A percentile compares a stretch with the other conserved stretches of the same genome.
These are phyloP conservation scores for Lichtheimia corymbifera DNA, from an alignment of 371 early-diverging fungal genomes.

Conservation along the genomic window DNA sequence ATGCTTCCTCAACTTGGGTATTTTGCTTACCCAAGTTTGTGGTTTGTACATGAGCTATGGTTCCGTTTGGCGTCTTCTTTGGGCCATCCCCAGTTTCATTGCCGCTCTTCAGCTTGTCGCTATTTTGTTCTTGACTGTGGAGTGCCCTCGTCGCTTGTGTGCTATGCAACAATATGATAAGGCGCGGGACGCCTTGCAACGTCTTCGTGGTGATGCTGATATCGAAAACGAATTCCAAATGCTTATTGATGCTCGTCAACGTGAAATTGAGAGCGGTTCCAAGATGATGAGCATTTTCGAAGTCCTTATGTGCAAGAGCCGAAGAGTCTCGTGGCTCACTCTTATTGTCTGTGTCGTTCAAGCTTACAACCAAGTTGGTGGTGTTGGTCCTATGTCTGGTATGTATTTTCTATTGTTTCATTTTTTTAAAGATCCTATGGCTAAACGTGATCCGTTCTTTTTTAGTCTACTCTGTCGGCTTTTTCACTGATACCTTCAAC, in stretches of 20 bases:
- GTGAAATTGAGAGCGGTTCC: slow-evolving; percentile 26
- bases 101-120: slow-evolving; percentile 60
- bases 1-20: slow-evolving; percentile 73
- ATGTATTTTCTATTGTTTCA: too few species aligned
- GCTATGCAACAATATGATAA: slow-evolving; percentile 55
- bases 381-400: slow-evolving; percentile 47
- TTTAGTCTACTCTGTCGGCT: slow-evolving; percentile 33
- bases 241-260: slow-evolving; percentile 29
- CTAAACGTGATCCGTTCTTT: background rate
- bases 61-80: slow-evolving; percentile 69
- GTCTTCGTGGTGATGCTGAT: slow-evolving; percentile 55
- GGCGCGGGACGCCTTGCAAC: slow-evolving; percentile 56
- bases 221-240: slow-evolving; percentile 38
- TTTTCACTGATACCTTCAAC: slow-evolving; percentile 32
- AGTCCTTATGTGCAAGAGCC: slow-evolving; percentile 36
- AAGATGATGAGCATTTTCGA: slow-evolving; percentile 40
- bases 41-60: slow-evolving; percentile 66
- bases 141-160: slow-evolving; percentile 77
- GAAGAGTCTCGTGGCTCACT: slow-evolving; percentile 34
- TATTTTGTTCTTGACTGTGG: slow-evolving; percentile 71
- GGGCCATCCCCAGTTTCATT: slow-evolving; percentile 59
- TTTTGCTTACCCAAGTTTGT: slow-evolving; percentile 66
- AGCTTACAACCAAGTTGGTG: slow-evolving; percentile 49
- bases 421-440: too few species aligned
- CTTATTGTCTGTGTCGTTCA: slow-evolving; percentile 45